These are phyloP conservation scores for Leccinum pachyderme DNA, from an alignment of 1,284 basidiomycete genomes.

Conservation along the genomic window DNA sequence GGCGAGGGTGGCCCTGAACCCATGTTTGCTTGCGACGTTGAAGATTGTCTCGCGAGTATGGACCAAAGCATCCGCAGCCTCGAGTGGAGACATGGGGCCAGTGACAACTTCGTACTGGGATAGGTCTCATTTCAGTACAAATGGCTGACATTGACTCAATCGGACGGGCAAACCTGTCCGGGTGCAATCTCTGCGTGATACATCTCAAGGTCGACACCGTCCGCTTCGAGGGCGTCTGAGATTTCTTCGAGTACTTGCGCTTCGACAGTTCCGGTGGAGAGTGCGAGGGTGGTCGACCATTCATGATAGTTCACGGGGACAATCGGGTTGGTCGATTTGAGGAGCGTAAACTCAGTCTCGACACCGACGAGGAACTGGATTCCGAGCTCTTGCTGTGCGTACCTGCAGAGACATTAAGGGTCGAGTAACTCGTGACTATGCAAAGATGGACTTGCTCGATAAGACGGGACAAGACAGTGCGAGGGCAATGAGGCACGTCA, in stretches of 20 bases:
- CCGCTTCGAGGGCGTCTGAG: slow-evolving; percentile 41
- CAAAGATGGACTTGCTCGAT: slow-evolving; percentile 43
- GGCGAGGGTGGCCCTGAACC: slow-evolving; percentile 62
- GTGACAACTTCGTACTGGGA: slow-evolving; percentile 63
- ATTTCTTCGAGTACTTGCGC: slow-evolving; percentile 52
- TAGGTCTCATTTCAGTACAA: neutral
- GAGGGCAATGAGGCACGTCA: slow-evolving; percentile 52
- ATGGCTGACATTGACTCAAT: neutral
- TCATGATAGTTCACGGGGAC: slow-evolving; percentile 46
- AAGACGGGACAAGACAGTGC: slow-evolving; percentile 49
- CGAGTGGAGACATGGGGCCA: slow-evolving; percentile 60
- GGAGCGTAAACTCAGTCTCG: slow-evolving; percentile 67
- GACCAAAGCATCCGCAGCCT: slow-evolving; percentile 65
- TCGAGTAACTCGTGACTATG: neutral
- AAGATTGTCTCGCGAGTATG: slow-evolving; percentile 66
- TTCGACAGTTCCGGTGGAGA: slow-evolving; percentile 45
- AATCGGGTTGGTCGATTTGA: slow-evolving; percentile 50
- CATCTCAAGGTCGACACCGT: slow-evolving; percentile 54
- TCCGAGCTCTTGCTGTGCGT: slow-evolving; percentile 39
- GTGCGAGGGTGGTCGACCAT: slow-evolving; percentile 48
- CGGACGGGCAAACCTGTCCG: slow-evolving; percentile 48
- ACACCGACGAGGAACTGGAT: slow-evolving; percentile 63
- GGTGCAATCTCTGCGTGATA: slow-evolving; percentile 65
- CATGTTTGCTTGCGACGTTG: slow-evolving; percentile 62
- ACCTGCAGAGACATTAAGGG: slow-evolving; percentile 1